phyloP scores from a whole-genome alignment of 2,329 filamentous ascomycete genomes.

The Samsoniella hepiali region DNA sequence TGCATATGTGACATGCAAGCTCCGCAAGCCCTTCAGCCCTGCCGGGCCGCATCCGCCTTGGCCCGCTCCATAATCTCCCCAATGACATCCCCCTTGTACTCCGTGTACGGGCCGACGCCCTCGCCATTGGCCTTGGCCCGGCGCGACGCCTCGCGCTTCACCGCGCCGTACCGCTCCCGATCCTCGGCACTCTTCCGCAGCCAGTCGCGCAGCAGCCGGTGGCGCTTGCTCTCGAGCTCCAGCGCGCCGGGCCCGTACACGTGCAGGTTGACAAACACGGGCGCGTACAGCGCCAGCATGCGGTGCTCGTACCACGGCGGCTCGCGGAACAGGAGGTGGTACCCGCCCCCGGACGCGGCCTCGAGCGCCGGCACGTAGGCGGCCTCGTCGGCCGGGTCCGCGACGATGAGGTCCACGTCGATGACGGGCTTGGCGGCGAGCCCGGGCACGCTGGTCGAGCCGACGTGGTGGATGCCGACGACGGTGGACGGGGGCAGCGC shows the following conservation, averaged over 20 bases:
- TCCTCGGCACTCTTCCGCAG: conserved; percentile 35
- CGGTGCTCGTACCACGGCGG: conserved; percentile 42
- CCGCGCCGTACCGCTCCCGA: conserved; percentile 36
- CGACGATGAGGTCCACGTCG: conserved; percentile 46
- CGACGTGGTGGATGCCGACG: conserved; percentile 38
- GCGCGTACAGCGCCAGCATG: conserved; percentile 32
- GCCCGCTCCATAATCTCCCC: conserved; percentile 33
- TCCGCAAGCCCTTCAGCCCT: not conserved
- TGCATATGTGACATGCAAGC: not conserved
- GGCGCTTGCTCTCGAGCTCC: conserved; percentile 38
- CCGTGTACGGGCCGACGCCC: conserved; percentile 37
- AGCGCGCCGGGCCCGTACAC: conserved; percentile 39
- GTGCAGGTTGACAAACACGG: conserved; percentile 39
- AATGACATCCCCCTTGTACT: conserved; percentile 38
- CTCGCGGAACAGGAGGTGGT: conserved; percentile 41
- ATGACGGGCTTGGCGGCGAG: conserved; percentile 46
- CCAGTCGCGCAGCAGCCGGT: conserved; percentile 44
- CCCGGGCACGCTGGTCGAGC: conserved; percentile 43
- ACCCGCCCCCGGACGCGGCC: conserved; percentile 28
- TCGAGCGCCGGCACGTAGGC: conserved; percentile 39
- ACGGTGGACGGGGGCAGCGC: conserved; percentile 30
- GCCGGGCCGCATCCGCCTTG: conserved; percentile 16
- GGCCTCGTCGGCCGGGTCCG: conserved; percentile 33
- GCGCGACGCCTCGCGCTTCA: conserved; percentile 37
- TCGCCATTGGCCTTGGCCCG: conserved; percentile 30